A percentile compares a stretch with the other conserved stretches of the same genome.
Conservation (phyloP, 345 rosid genomes). For the Citrus trifoliata region DNA sequence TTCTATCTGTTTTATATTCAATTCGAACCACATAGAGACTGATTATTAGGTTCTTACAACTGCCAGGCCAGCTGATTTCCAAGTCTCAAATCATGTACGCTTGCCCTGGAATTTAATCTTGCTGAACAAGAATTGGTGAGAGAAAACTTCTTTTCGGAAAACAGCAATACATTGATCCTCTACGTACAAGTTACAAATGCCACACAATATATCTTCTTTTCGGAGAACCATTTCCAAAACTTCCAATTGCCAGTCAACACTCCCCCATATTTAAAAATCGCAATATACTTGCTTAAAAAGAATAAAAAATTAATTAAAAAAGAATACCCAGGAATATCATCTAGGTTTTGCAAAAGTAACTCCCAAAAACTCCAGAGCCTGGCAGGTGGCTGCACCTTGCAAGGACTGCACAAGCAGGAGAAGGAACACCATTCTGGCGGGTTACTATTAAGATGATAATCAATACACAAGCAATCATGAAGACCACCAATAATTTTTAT, state of each 20-base stretch:
- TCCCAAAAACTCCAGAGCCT: neutral
- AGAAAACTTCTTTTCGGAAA: neutral
- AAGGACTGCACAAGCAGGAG: neutral
- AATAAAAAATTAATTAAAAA: neutral
- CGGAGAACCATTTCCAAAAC: neutral
- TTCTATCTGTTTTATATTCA: too few relatives aligned
- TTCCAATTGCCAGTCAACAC: neutral
- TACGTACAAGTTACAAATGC: neutral
- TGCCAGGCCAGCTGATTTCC: too few relatives aligned
- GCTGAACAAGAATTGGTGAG: neutral
- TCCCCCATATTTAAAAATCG: neutral
- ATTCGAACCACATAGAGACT: too few relatives aligned
- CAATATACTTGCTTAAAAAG: neutral
- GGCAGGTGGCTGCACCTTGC: neutral
- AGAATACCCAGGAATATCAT: neutral
- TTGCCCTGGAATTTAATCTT: too few relatives aligned
- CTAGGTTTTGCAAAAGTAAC: neutral
- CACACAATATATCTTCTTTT: neutral
- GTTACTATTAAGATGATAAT: neutral
- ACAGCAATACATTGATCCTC: too few relatives aligned
- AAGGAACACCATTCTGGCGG: neutral
- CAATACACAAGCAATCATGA: neutral
- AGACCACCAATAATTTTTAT: neutral
- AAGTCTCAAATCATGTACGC: too few relatives aligned
- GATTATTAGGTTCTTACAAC: too few relatives aligned